Evolutionary conservation across 2,329 filamentous ascomycete species (phyloP), one percentile per base, ranked within the genome.

Genomic region (Aureobasidium zeae): DNA sequence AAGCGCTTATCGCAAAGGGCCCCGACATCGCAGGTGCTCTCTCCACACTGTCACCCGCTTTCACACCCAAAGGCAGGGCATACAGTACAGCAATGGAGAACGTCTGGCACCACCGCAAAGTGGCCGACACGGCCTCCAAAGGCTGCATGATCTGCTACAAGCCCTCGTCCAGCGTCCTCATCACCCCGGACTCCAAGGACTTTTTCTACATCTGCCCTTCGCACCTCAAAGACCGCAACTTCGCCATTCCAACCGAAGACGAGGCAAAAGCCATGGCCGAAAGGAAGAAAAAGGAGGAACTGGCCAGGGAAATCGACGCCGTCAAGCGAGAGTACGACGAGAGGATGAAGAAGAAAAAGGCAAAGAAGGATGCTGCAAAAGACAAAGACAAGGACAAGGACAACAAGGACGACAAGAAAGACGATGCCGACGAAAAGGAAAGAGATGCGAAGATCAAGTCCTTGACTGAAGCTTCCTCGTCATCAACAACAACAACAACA

Each of bases 101-200:
- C 58, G 64, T 83, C 21, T 96, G 89, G 66, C 79, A 85, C 51
- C 83, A 88, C 51, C 83, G 89, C 37, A 85, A 79, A 53, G 89
- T 96, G 25, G 87, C 87, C 10, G 86, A 94, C 21, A 75, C 78
- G n/a, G 75, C 82, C 1, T 75, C 85, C 10, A 94, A 85, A 64
- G 72, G 85, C 37, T 98, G 91, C 64, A 83, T 86, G 63, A 78
- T 96, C 50, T 96, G 91, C 71, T 93, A 82, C 70, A 94, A 91
- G 64, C 83, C 84, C 7, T 86, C 81, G 47, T 78, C 81, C 5
- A 93, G 82, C 52, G 89, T 96, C 13, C 70, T 98, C 44, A 85
- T 94, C 53, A 93, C 87, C 7, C 77, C 84, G 0, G 87, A 93
- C 56, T 88, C 86, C 57, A 91, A 89, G 77, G 88, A 91, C 66